A percentile compares a stretch with the other conserved stretches of the same genome.
Conservation (phyloP, 805 yeast species). For the Cyberlindnera meyerae region DNA sequence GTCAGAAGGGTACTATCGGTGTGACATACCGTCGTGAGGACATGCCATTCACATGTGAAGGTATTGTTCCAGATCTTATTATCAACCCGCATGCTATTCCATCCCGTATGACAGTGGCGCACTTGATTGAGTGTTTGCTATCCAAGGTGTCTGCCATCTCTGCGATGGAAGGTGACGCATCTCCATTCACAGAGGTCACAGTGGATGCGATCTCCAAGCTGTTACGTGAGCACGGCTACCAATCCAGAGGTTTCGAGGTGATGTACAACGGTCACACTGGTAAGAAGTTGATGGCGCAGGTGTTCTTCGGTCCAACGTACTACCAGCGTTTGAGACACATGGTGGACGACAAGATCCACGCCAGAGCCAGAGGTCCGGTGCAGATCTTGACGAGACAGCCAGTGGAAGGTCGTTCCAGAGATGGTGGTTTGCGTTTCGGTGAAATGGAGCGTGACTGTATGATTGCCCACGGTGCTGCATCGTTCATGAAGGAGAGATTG, state of each 20-base stretch:
- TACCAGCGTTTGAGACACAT: slow-evolving; percentile 98
- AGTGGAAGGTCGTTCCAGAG: slow-evolving; percentile 98
- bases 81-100: slow-evolving; percentile 99
- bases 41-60: slow-evolving; percentile 96
- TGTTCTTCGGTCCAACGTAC: slow-evolving; percentile 99
- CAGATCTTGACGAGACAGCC: slow-evolving; percentile 98
- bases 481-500: slow-evolving; percentile 92
- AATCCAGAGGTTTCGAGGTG: slow-evolving; percentile 96
- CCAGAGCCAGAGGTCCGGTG: slow-evolving; percentile 98
- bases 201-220: slow-evolving; percentile 94
- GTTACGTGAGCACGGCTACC: slow-evolving; percentile 93
- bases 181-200: slow-evolving; percentile 97
- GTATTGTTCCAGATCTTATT: slow-evolving; percentile 94
- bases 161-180: slow-evolving; percentile 98
- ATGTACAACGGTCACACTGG: slow-evolving; percentile 99
- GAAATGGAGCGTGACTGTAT: slow-evolving; percentile 99
- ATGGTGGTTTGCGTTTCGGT: slow-evolving; percentile 98
- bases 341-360: slow-evolving; percentile 99
- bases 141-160: slow-evolving; percentile 92
- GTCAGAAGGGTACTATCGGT: slow-evolving; percentile 99
- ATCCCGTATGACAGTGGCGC: slow-evolving; percentile 99
- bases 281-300: slow-evolving; percentile 94
- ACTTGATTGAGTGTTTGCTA: slow-evolving; percentile 94
- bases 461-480: slow-evolving; percentile 99
- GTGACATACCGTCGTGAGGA: slow-evolving; percentile 97